Percentiles rank a stretch among this genome's conserved stretches.
These are phyloP conservation scores for Claviceps sp. DNA, from an alignment of 2,329 filamentous ascomycete genomes.

Conservation along the genomic window DNA sequence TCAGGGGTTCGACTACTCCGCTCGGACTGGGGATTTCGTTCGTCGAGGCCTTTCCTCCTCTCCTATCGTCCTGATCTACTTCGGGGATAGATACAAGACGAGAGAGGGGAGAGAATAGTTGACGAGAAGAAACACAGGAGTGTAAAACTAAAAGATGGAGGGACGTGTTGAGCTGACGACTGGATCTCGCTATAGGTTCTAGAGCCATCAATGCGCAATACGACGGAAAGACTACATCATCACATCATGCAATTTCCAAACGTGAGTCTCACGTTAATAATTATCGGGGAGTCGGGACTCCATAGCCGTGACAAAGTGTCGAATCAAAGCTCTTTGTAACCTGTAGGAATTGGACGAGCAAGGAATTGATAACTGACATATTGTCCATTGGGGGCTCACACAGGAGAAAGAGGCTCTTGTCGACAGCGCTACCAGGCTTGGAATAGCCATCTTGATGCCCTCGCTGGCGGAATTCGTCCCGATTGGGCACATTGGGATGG, in stretches of 20 bases:
- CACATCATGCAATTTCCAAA: not conserved
- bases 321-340: too few relatives aligned
- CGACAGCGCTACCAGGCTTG: not conserved
- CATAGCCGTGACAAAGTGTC: too few relatives aligned
- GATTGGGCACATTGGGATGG: slow-evolving; percentile 28
- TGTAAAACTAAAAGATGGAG: too few relatives aligned
- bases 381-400: too few relatives aligned
- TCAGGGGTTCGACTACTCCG: not conserved
- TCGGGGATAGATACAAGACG: too few relatives aligned
- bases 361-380: too few relatives aligned
- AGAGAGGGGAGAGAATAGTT: too few relatives aligned
- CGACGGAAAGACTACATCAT: not conserved
- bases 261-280: not conserved
- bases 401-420: not conserved
- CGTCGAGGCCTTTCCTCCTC: too few relatives aligned
- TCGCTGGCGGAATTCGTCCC: slow-evolving; percentile 14
- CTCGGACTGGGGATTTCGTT: too few relatives aligned
- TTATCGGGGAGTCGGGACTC: too few relatives aligned
- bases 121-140: not conserved
- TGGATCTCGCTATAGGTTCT: not conserved
- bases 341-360: too few relatives aligned
- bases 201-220: not conserved
- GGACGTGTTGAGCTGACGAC: not conserved
- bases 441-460: not conserved
- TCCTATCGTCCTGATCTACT: too few relatives aligned